Conservation (phyloP, 148 eudicot genomes). For the Limonium bicolor region DNA sequence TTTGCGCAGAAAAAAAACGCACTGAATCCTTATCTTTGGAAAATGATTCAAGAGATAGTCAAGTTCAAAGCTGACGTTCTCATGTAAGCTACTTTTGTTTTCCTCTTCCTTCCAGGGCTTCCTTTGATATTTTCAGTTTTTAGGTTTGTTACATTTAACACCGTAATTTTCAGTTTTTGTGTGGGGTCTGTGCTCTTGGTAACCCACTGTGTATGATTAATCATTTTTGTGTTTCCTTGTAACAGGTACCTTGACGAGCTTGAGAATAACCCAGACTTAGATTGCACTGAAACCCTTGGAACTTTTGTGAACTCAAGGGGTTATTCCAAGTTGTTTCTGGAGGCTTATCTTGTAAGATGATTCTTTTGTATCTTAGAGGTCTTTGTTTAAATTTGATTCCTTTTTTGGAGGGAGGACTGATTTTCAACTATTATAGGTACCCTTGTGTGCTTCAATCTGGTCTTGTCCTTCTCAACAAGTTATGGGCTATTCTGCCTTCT, state of each 20-base stretch:
- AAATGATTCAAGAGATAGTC: conserved; percentile 65
- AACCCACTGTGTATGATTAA: background rate
- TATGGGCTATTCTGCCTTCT: conserved; percentile 65
- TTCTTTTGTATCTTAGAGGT: background rate
- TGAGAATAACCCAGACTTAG: conserved; percentile 56
- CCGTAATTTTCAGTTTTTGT: background rate
- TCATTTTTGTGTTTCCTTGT: background rate
- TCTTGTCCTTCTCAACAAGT: conserved; percentile 78
- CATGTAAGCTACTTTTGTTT: conserved; percentile 19
- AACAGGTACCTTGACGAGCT: conserved; percentile 76
- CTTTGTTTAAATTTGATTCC: background rate
- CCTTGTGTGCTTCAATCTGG: conserved; percentile 91
- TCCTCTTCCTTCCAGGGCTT: background rate
- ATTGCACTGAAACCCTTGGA: conserved; percentile 62
- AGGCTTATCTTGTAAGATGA: conserved; percentile 76
- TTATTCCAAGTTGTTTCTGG: conserved; percentile 80
- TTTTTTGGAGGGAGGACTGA: background rate
- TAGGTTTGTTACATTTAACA: background rate
- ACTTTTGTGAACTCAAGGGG: conserved; percentile 54
- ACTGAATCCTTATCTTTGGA: conserved; percentile 66
- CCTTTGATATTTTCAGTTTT: background rate
- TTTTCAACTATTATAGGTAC: conserved; percentile 29
- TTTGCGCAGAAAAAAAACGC: conserved; percentile 78
- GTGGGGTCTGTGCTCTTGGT: too few relatives aligned
- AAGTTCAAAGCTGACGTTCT: conserved; percentile 66